Base-by-base conservation (phyloP, 208 protist genomes). In the Balamuthia mandrillaris region DNA sequence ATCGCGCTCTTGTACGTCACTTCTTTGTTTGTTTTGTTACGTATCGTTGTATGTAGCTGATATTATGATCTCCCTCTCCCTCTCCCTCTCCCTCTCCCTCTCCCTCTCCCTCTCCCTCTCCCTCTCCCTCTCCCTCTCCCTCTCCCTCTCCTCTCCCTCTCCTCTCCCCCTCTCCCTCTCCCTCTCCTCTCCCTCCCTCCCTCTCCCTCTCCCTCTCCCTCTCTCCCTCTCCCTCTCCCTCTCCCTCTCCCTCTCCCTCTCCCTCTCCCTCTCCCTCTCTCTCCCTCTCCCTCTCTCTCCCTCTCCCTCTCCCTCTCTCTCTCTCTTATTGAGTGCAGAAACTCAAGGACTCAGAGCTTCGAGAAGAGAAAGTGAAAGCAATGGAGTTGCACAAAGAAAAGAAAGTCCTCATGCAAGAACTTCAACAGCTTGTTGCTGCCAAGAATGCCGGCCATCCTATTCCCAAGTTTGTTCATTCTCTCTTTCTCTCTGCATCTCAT, bases 391-490 rank as follows among this genome's bases (percentile, higher is more conserved):
- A 58, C 70, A 58, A n/a, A 42, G 45, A 49, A 3, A 42, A 60
- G 2, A 79, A 79, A 49, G 70, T 60, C n/a, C 33, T 79, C 45
- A 52, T 79, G 70, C 45, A 79, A 33, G 70, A 52, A 29, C 35
- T 58, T 18, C 29, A 58, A 18, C 18, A 39, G 44, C 27, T 79
- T 10, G 35, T 60, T 9, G 47, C 41, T 39, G 70, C 70, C 6
- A 21, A 49, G 14, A 33, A 58, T n/a, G 21, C 70, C 1, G 70
- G 70, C 2, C 45, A 79, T 12, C 41, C 70, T 1, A 21, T 52
- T 10, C 41, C 41, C 24, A 77, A 44, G 68, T 35, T 16, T 21
- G 18, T 44, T 18, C 12, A 66, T 16, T 31, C 58, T 27, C 24
- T 66, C n/a, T 27, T 66, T 54, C 47, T 54, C 47, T 54, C 47